A percentile compares a stretch with the other conserved stretches of the same genome.
These are phyloP conservation scores for Thermomucor indicae-seudaticae DNA, from an alignment of 371 early-diverging fungal genomes.

Conservation along the genomic window DNA sequence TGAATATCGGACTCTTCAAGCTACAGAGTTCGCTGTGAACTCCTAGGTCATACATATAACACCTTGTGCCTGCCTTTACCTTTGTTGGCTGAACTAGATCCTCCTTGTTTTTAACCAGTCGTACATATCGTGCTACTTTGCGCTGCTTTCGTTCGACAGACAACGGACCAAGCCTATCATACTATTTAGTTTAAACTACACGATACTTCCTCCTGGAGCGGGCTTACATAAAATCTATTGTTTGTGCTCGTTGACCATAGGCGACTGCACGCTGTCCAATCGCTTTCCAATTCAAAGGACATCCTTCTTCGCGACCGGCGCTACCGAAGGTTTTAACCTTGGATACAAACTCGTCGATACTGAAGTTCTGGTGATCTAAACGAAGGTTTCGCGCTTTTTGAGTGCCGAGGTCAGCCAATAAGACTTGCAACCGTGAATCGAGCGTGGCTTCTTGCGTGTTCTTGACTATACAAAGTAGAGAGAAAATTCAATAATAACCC, in stretches of 20 bases:
- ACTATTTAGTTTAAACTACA: too few species aligned
- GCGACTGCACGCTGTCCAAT: slow-evolving; percentile 56
- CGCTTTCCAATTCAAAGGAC: slow-evolving; percentile 56
- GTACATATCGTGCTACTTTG: slow-evolving; percentile 19
- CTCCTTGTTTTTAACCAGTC: slow-evolving; percentile 39
- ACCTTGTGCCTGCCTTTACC: slow-evolving; percentile 7
- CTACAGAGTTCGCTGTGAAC: slow-evolving; percentile 36
- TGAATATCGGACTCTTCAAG: slow-evolving; percentile 70
- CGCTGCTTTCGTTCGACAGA: slow-evolving; percentile 59
- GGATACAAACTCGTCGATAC: slow-evolving; percentile 67
- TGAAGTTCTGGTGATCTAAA: slow-evolving; percentile 65
- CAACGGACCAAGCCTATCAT: slow-evolving; percentile 64
- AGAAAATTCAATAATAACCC: not conserved
- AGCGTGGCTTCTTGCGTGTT: slow-evolving; percentile 86
- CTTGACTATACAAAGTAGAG: slow-evolving; percentile 37
- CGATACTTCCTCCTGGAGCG: not conserved
- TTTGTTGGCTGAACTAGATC: slow-evolving; percentile 35
- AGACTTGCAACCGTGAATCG: slow-evolving; percentile 73
- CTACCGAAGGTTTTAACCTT: slow-evolving; percentile 50
- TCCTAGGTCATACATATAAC: not conserved
- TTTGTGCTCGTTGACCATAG: slow-evolving; percentile 52
- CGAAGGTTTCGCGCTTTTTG: slow-evolving; percentile 75
- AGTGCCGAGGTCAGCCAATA: slow-evolving; percentile 71
- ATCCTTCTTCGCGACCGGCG: not conserved
- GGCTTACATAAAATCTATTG: slow-evolving; percentile 71